phyloP scores from a whole-genome alignment of 2,329 filamentous ascomycete genomes.

The Atkinsonella hypoxylon region DNA sequence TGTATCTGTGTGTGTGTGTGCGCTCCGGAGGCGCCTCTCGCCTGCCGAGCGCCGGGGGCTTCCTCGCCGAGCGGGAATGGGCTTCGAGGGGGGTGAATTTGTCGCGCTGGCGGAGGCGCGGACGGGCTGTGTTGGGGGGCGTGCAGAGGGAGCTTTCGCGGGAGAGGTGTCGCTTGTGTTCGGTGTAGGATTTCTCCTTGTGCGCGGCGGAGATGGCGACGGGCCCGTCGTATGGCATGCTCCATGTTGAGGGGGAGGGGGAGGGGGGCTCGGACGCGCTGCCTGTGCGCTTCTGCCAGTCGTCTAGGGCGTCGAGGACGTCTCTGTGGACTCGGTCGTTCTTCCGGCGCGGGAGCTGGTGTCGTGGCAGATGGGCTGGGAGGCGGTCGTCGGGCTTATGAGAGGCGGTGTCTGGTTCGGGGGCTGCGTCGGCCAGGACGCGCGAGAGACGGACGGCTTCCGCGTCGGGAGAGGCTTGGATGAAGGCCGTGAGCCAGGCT shows the following conservation, averaged over 20 bases:
- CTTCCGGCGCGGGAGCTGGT: constrained; percentile 52
- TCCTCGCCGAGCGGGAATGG: not conserved
- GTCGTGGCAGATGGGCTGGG: constrained; percentile 65
- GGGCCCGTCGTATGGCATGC: constrained; percentile 1
- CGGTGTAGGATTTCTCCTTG: not conserved
- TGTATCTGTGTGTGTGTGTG: not conserved
- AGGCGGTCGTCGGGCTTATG: constrained; percentile 53
- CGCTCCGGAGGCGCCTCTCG: not conserved
- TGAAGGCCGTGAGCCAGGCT: constrained; percentile 59
- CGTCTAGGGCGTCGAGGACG: constrained; percentile 46
- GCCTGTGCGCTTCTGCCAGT: constrained; percentile 20
- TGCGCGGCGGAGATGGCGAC: not conserved
- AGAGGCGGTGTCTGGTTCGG: constrained; percentile 28
- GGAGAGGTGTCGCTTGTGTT: not conserved
- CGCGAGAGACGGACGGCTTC: constrained; percentile 60
- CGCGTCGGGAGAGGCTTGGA: constrained; percentile 63
- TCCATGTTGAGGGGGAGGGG: constrained; percentile 1
- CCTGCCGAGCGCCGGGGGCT: not conserved
- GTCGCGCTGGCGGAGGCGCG: not conserved
- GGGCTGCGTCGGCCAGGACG: constrained; percentile 58
- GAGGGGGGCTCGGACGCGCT: not conserved
- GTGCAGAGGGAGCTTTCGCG: not conserved
- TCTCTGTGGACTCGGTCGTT: constrained; percentile 46
- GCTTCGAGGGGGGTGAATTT: not conserved
- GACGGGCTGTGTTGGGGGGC: not conserved